phyloP scores from a whole-genome alignment of 2,329 filamentous ascomycete genomes.

The Alternaria brassicae region DNA sequence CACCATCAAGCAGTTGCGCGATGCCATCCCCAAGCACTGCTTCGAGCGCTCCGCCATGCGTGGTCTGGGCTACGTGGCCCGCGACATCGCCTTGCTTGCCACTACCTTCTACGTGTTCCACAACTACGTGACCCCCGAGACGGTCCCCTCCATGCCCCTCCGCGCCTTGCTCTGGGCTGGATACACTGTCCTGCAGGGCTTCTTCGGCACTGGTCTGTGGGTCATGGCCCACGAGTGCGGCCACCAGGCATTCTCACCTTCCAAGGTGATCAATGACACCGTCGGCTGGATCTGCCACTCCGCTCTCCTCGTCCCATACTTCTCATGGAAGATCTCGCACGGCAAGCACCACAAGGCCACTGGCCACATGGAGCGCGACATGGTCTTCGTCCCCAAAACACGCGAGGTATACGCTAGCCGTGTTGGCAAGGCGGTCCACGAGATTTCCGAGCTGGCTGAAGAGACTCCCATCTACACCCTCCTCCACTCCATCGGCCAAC shows the following conservation, averaged over 20 bases:
- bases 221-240: constrained; percentile 98
- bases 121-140: constrained; percentile 86
- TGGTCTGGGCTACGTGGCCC: constrained; percentile 82
- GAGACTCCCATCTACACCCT: constrained; percentile 90
- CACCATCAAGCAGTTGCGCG: constrained; percentile 96
- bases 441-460: constrained; percentile 88
- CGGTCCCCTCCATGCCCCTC: constrained; percentile 71
- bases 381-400: constrained; percentile 98
- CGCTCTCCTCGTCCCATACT: constrained; percentile 89
- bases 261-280: constrained; percentile 86
- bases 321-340: constrained; percentile 99
- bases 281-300: constrained; percentile 94
- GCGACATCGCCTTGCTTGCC: constrained; percentile 76
- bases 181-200: constrained; percentile 83
- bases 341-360: constrained; percentile 99
- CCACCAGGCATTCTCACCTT: constrained; percentile 95
- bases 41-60: constrained; percentile 82
- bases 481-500: constrained; percentile 77
- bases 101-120: constrained; percentile 87
- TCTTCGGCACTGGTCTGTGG: constrained; percentile 94
- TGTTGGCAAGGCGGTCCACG: constrained; percentile 76
- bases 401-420: constrained; percentile 80
- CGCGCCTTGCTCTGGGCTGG: constrained; percentile 71
- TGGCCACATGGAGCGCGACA: constrained; percentile 95
- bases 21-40: constrained; percentile 98